A percentile compares a stretch with the other conserved stretches of the same genome.
phyloP scores from a whole-genome alignment of 2,329 filamentous ascomycete genomes.

The Leptographium wingfieldii region DNA sequence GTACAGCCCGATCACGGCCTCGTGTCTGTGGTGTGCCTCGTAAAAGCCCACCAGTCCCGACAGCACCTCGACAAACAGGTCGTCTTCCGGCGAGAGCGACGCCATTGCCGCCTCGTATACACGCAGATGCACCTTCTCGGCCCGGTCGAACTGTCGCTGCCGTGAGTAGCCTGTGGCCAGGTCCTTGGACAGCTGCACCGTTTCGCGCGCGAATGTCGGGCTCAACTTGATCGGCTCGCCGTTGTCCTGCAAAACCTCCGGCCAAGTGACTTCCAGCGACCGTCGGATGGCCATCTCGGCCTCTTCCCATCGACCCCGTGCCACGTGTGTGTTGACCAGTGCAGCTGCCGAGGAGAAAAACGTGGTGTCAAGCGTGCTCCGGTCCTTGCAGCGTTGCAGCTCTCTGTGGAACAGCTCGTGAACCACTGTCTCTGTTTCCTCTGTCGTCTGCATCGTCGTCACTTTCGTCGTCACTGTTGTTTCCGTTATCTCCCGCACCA shows the following conservation, averaged over 20 bases:
- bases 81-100: conserved; percentile 19
- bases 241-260: conserved; percentile 21
- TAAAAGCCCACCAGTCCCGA: conserved; percentile 20
- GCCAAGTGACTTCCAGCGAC: conserved; percentile 27
- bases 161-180: conserved; percentile 24
- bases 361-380: conserved; percentile 14
- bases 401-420: conserved; percentile 17
- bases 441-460: conserved; percentile 21
- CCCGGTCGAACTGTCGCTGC: conserved; percentile 23
- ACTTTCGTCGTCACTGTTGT: conserved; percentile 19
- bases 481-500: conserved; percentile 25
- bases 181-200: conserved; percentile 19
- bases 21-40: conserved; percentile 24
- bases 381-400: conserved; percentile 20
- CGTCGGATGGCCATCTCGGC: conserved; percentile 22
- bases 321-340: conserved; percentile 20
- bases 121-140: conserved; percentile 24
- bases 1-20: conserved; percentile 24
- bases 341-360: conserved; percentile 24
- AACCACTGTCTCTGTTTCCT: conserved; percentile 12
- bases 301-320: conserved; percentile 21
- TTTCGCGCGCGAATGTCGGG: conserved; percentile 21
- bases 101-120: conserved; percentile 23
- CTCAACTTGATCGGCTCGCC: conserved; percentile 16
- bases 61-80: conserved; percentile 18